Evolutionary conservation across 176 grass and related monocot species (phyloP).

Genomic region (Carex scoparia): DNA sequence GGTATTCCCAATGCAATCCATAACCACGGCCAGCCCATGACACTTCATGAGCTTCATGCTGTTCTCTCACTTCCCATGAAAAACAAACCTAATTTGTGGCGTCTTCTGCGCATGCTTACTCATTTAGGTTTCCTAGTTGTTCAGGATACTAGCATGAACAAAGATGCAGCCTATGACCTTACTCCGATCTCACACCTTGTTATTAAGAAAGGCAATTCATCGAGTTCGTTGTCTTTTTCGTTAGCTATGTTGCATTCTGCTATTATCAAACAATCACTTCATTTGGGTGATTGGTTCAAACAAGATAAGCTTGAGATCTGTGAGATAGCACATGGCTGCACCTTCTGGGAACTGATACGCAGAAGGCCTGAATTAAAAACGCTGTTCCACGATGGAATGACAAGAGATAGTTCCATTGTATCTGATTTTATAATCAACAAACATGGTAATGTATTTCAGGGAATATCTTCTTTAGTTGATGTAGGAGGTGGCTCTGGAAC

Average conservation of each 20-base stretch:
- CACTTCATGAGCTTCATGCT: constrained; percentile 20
- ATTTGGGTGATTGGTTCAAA: constrained; percentile 28
- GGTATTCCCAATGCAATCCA: constrained; percentile 40
- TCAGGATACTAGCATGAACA: not conserved
- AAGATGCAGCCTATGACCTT: too few relatives aligned
- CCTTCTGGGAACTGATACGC: constrained; percentile 23
- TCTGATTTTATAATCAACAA: constrained; percentile 16
- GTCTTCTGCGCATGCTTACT: constrained; percentile 38
- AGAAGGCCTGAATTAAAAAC: constrained; percentile 3
- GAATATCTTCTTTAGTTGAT: constrained; percentile 38
- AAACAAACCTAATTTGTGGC: constrained; percentile 19
- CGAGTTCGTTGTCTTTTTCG: not conserved
- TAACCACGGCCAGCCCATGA: constrained; percentile 22
- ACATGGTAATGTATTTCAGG: constrained; percentile 21
- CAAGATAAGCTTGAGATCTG: constrained; percentile 20
- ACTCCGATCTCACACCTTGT: constrained; percentile 21
- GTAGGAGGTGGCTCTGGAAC: constrained; percentile 35
- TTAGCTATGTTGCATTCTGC: constrained; percentile 7
- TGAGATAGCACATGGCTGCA: constrained; percentile 3
- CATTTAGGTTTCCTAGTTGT: constrained; percentile 9
- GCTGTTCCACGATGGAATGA: constrained; percentile 37
- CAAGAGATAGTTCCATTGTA: constrained; percentile 28
- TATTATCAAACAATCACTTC: constrained; percentile 14
- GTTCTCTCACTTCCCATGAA: constrained; percentile 10
- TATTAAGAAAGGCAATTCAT: not conserved